Conservation (phyloP, 1,284 basidiomycete genomes). For the Austroboletus novae-zelandiae region DNA sequence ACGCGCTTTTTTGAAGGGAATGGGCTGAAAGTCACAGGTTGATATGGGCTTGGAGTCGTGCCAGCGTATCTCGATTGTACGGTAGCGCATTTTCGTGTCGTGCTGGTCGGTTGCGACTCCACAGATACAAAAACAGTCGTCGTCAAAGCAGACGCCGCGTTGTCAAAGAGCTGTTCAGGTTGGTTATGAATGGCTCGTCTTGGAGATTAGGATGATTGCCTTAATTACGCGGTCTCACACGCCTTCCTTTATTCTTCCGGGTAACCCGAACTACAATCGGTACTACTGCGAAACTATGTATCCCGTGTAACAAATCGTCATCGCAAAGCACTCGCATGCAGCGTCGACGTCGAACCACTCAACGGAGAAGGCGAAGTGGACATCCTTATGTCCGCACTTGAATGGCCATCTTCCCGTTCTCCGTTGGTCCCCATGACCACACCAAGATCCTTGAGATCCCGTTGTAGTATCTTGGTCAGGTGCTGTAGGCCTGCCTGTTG, state of each 20-base stretch:
- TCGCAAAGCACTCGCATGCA: conserved; percentile 38
- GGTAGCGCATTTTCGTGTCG: conserved; percentile 62
- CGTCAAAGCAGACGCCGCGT: conserved; percentile 6
- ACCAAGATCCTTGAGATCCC: conserved; percentile 65
- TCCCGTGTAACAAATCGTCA: conserved; percentile 14
- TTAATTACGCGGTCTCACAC: conserved; percentile 23
- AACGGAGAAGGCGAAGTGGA: conserved; percentile 26
- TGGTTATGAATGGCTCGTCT: conserved; percentile 7
- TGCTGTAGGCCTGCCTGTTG: conserved; percentile 81
- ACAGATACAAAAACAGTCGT: not conserved
- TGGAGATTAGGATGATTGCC: conserved; percentile 12
- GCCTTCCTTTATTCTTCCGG: conserved; percentile 14
- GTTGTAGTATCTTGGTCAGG: conserved; percentile 72
- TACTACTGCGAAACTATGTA: conserved; percentile 5
- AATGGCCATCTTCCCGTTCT: conserved; percentile 33
- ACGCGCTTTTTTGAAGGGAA: conserved; percentile 72
- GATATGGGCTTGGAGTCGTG: conserved; percentile 94
- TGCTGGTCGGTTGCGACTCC: not conserved
- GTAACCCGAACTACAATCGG: conserved; percentile 1
- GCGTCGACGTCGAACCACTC: conserved; percentile 30
- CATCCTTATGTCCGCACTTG: conserved; percentile 24
- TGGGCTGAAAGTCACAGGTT: conserved; percentile 90
- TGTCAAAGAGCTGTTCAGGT: not conserved
- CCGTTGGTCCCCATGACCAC: conserved; percentile 60
- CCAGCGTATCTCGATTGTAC: conserved; percentile 90